Percentiles rank a stretch among this genome's conserved stretches.
These are phyloP conservation scores for Termitomyces sp. DNA, from an alignment of 768 basidiomycete genomes.

Conservation along the genomic window DNA sequence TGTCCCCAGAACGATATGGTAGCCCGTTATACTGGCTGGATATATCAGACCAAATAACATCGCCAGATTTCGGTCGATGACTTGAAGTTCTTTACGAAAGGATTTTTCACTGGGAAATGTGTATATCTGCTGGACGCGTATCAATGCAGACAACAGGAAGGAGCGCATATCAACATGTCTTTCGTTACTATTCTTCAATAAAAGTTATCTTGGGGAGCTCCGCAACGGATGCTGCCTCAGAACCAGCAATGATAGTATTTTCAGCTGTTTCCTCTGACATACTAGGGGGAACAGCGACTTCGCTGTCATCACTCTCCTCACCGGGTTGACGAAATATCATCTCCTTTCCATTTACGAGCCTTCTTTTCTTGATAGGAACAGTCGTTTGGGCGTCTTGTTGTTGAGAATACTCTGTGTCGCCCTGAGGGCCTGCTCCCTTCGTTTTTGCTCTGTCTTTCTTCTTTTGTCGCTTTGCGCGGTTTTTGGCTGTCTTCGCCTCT, in stretches of 20 bases:
- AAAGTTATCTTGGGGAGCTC: constrained; percentile 7
- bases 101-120: background rate
- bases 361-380: constrained; percentile 67
- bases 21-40: background rate
- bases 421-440: constrained; percentile 26
- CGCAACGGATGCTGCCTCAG: background rate
- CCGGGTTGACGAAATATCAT: constrained; percentile 46
- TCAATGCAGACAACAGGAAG: background rate
- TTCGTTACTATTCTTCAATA: constrained; percentile 2
- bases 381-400: constrained; percentile 19
- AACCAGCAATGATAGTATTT: background rate
- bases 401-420: constrained; percentile 8
- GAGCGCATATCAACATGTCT: background rate
- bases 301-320: constrained; percentile 32
- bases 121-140: background rate
- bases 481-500: constrained; percentile 91
- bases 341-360: constrained; percentile 75
- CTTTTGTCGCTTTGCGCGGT: constrained; percentile 89
- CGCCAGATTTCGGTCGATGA: background rate
- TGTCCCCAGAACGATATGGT: background rate
- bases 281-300: constrained; percentile 1
- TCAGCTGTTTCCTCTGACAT: background rate
- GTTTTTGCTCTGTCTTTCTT: constrained; percentile 71
- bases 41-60: background rate
- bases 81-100: background rate